Evolutionary conservation across 805 yeast species (phyloP).

Genomic region (Saccharomyces jurei): DNA sequence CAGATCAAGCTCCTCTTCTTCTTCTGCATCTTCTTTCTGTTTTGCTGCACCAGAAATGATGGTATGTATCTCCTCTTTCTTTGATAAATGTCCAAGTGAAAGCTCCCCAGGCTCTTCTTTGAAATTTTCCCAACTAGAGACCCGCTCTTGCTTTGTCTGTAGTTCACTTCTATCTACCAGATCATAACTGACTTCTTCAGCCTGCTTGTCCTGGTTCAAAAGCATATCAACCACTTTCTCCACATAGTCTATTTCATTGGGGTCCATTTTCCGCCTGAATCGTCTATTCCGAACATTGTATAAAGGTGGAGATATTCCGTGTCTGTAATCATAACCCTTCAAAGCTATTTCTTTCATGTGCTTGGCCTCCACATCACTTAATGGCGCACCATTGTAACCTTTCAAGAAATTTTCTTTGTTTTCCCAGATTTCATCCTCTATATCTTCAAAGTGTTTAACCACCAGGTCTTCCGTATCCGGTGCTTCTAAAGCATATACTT

Average conservation of each 20-base stretch:
- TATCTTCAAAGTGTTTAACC: constrained; percentile 22
- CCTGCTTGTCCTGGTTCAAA: constrained; percentile 68
- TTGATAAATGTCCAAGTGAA: not conserved
- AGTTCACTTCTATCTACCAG: constrained; percentile 49
- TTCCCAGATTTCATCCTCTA: constrained; percentile 21
- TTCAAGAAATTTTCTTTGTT: constrained; percentile 18
- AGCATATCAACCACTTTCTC: constrained; percentile 75
- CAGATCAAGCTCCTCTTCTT: constrained; percentile 48
- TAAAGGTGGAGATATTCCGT: constrained; percentile 80
- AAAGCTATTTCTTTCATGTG: constrained; percentile 17
- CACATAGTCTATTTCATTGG: constrained; percentile 63
- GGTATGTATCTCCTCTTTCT: constrained; percentile 12
- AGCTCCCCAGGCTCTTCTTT: constrained; percentile 1
- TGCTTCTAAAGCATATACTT: constrained; percentile 35
- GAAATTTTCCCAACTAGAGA: constrained; percentile 13
- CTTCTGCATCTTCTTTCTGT: constrained; percentile 29
- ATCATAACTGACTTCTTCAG: constrained; percentile 73
- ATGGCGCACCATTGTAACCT: constrained; percentile 22
- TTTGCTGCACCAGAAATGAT: constrained; percentile 15
- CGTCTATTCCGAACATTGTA: constrained; percentile 61
- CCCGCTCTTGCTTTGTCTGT: constrained; percentile 3
- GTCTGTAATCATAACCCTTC: constrained; percentile 39
- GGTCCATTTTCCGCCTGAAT: constrained; percentile 62
- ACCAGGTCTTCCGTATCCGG: constrained; percentile 37
- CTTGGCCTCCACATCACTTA: constrained; percentile 23